Conservation (phyloP, 306 rosid species). For the Prinsepia uniflora region DNA sequence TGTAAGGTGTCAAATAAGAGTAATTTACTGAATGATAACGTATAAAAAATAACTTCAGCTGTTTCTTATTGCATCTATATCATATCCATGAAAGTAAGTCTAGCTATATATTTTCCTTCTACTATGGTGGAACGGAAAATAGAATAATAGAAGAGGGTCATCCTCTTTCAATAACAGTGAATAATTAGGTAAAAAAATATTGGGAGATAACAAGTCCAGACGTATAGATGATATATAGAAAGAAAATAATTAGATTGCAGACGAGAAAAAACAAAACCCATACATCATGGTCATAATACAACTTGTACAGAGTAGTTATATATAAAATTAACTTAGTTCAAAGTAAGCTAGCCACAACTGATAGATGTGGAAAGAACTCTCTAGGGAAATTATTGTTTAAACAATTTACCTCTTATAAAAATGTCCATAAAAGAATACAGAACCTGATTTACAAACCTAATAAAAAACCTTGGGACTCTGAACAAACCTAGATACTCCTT, state of each 20-base stretch:
- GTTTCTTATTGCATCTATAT: neutral
- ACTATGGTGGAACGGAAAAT: neutral
- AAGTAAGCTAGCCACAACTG: constrained; percentile 36
- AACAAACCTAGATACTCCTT: constrained; percentile 98
- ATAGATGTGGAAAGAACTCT: constrained; percentile 21
- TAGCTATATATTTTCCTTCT: constrained; percentile 1
- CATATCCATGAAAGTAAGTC: constrained; percentile 4
- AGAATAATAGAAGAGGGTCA: constrained; percentile 7
- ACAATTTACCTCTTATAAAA: constrained; percentile 26
- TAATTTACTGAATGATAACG: neutral
- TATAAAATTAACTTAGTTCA: constrained; percentile 15
- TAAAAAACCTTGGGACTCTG: constrained; percentile 70
- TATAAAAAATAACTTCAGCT: neutral
- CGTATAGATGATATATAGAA: neutral
- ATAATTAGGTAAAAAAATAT: constrained; percentile 2
- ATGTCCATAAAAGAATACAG: constrained; percentile 35
- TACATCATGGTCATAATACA: constrained; percentile 24
- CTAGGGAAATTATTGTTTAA: constrained; percentile 27
- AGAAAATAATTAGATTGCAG: constrained; percentile 4
- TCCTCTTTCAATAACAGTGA: constrained; percentile 2
- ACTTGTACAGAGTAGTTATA: constrained; percentile 27
- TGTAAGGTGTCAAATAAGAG: neutral
- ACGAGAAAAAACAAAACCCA: constrained; percentile 4
- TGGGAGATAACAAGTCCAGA: neutral
- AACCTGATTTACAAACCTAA: constrained; percentile 43